Evolutionary conservation across 208 protist species (phyloP).

Genomic region (Trypanosoma lewisi): DNA sequence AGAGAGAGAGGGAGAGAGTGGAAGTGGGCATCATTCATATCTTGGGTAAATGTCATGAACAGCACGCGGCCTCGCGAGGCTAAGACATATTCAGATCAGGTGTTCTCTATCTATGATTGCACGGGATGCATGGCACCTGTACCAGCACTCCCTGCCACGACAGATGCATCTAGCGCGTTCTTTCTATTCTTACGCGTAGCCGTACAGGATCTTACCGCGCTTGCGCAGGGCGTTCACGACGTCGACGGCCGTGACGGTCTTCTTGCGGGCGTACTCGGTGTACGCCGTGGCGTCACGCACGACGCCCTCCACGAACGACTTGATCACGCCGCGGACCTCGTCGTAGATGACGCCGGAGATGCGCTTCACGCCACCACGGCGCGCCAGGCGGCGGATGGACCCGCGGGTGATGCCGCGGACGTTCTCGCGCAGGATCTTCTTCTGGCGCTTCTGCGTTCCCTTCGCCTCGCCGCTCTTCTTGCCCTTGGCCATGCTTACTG

Average conservation of each 20-base stretch:
- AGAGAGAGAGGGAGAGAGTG: too few species aligned
- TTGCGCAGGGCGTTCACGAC: slow-evolving; percentile 82
- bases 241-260: slow-evolving; percentile 74
- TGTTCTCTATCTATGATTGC: not conserved
- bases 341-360: slow-evolving; percentile 57
- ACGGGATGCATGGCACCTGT: not conserved
- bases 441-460: slow-evolving; percentile 78
- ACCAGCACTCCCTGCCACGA: not conserved
- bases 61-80: too few species aligned
- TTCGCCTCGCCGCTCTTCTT: slow-evolving; percentile 73
- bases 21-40: too few species aligned
- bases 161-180: not conserved
- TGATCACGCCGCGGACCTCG: slow-evolving; percentile 56
- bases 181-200: slow-evolving; percentile 47
- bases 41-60: too few species aligned
- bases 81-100: too few species aligned
- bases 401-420: slow-evolving; percentile 84
- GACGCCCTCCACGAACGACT: slow-evolving; percentile 68
- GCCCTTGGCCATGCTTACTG: slow-evolving; percentile 61
- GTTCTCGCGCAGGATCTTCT: slow-evolving; percentile 87
- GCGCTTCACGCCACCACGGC: slow-evolving; percentile 91
- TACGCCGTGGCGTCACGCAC: slow-evolving; percentile 43
- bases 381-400: slow-evolving; percentile 87
- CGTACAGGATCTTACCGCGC: slow-evolving; percentile 77
- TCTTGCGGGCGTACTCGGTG: slow-evolving; percentile 57